Evolutionary conservation across 2,329 filamentous ascomycete species (phyloP), one percentile per base, ranked within the genome.

Genomic region (Fusarium coicis): DNA sequence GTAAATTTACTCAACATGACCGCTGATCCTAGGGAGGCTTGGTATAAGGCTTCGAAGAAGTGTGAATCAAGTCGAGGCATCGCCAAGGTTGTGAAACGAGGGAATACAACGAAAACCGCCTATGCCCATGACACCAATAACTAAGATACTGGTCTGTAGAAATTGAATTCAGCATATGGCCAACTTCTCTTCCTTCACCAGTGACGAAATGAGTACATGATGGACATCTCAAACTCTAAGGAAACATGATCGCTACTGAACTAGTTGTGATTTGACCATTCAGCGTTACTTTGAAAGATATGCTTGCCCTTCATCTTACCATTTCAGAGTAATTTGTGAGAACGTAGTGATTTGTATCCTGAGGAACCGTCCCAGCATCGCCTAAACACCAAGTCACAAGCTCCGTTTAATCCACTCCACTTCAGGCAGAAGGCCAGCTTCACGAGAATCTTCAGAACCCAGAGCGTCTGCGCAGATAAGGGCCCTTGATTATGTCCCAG

Each of bases 41-140:
- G 10, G 2, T 12, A 10, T 21, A 0, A 11, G 9, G 0, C 12
- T 8, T 10, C 2, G 4, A 16, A 30, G 26, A 4, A 1, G 2
- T 11, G 14, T 0, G 14, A 12, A n/a, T 21, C 4, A 8, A 11
- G 19, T 8, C 21, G 6, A 15, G 6, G 9, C 2, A 28, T 30
- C 9, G 19, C 19, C 6, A 7, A 21, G 19, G 30, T 5, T 47
- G 12, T 47, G 23, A 15, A 5, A 46, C 8, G 2, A 28, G 0
- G 8, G 5, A 7, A 15, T 15, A 2, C 1, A 30, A 16, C 1
- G 0, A 15, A 28, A 28, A 18, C 5, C 26, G 18, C 4, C 5
- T 28, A 15, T 28, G 2, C 10, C 5, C 5, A 0, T 15, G 12
- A 4, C 1, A 21, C 0, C 2, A 21, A 46, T 5, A 28, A 10